phyloP scores from a whole-genome alignment of 257 asterid genomes.

The Ocimum tenuiflorum region DNA sequence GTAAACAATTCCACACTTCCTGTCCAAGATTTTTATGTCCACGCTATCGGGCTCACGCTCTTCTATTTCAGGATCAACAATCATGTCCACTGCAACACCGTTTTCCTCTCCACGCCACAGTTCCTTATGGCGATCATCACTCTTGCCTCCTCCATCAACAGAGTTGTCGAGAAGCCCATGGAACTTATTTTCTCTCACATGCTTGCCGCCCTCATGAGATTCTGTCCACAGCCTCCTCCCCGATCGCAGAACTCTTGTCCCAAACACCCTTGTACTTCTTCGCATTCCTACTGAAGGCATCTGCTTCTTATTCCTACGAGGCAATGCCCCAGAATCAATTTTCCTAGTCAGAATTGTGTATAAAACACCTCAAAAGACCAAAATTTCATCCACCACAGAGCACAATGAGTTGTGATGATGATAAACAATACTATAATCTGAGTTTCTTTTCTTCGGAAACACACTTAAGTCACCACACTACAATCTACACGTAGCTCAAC shows the following conservation, averaged over 20 bases:
- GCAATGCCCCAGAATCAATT: no score
- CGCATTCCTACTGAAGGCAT: slow-evolving; percentile 97
- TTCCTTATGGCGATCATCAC: slow-evolving; percentile 23
- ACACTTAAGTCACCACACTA: neutral
- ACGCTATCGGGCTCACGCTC: slow-evolving; percentile 12
- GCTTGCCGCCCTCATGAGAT: slow-evolving; percentile 32
- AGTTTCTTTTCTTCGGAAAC: neutral
- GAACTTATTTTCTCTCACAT: slow-evolving; percentile 34
- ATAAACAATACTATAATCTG: neutral
- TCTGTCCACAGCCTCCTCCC: slow-evolving; percentile 62
- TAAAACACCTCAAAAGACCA: slow-evolving; percentile 19
- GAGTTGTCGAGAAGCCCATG: slow-evolving; percentile 38
- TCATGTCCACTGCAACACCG: slow-evolving; percentile 8
- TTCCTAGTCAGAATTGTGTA: no score
- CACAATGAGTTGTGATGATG: neutral
- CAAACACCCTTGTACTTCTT: slow-evolving; percentile 71
- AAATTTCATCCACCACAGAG: slow-evolving; percentile 5
- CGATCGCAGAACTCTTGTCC: slow-evolving; percentile 73
- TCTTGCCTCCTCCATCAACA: slow-evolving; percentile 35
- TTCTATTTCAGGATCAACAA: slow-evolving; percentile 14
- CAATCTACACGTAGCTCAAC: no score
- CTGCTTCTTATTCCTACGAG: slow-evolving; percentile 27
- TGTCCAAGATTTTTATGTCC: slow-evolving; percentile 18
- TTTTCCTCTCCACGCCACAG: slow-evolving; percentile 17
- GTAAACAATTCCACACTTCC: slow-evolving; percentile 51